Percentiles rank a stretch among this genome's conserved stretches.
Evolutionary conservation across 2,329 filamentous ascomycete species (phyloP).

Genomic region (Colletotrichum lindemuthianum): DNA sequence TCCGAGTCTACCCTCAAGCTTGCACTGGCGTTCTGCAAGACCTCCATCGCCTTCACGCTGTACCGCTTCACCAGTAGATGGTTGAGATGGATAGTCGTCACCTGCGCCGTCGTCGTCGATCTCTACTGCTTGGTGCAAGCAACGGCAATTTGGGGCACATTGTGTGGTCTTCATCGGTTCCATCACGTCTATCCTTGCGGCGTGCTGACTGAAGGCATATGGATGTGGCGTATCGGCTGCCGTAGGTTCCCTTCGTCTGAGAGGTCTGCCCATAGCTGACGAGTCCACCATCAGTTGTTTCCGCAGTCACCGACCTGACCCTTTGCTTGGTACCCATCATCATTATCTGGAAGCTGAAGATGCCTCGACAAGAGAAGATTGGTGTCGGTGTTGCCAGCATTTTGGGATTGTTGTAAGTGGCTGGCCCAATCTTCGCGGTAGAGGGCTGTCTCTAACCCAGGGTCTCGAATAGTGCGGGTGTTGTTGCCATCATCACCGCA

Average conservation of each 20-base stretch:
- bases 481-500: background rate
- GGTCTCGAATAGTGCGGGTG: background rate
- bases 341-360: conserved; percentile 42
- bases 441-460: too few relatives aligned
- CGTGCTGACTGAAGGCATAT: background rate
- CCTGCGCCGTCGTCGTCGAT: background rate
- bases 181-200: background rate
- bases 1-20: background rate
- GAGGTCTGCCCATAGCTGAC: background rate
- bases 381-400: conserved; percentile 41
- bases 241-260: background rate
- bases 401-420: conserved; percentile 37
- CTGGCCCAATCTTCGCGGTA: background rate
- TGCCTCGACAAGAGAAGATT: conserved; percentile 42
- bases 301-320: conserved; percentile 39
- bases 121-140: background rate
- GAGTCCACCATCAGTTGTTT: background rate
- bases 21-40: background rate
- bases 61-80: background rate
- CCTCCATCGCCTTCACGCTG: conserved; percentile 1
- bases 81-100: background rate
- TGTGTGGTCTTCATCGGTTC: background rate
- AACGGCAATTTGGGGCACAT: background rate
- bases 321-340: conserved; percentile 43
- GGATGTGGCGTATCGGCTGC: background rate